phyloP scores from a whole-genome alignment of 1,284 basidiomycete species.

The Sporisorium graminicola region DNA sequence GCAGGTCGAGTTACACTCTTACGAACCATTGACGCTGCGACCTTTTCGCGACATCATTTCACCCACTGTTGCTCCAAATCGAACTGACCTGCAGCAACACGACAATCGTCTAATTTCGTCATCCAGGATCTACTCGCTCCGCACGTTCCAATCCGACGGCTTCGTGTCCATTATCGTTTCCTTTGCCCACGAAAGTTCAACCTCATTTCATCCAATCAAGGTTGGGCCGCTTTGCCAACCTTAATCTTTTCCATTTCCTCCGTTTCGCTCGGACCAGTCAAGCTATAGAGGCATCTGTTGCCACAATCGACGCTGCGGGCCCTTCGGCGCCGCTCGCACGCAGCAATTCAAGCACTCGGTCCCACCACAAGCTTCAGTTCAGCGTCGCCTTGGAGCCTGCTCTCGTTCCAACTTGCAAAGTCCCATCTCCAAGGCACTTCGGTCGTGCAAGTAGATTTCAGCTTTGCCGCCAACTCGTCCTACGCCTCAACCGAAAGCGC shows the following conservation, averaged over 20 bases:
- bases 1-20: constrained; percentile 12
- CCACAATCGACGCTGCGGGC: constrained; percentile 7
- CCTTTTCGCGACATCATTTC: constrained; percentile 17
- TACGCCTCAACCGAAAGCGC: background rate
- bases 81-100: constrained; percentile 16
- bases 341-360: constrained; percentile 9
- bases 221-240: constrained; percentile 35
- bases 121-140: background rate
- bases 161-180: constrained; percentile 6
- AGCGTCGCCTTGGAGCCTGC: background rate
- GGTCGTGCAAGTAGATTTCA: background rate
- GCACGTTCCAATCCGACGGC: constrained; percentile 35
- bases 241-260: constrained; percentile 16
- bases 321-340: background rate
- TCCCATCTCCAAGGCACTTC: background rate
- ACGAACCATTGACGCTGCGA: constrained; percentile 18
- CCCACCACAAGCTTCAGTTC: constrained; percentile 25
- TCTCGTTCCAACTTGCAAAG: constrained; percentile 6
- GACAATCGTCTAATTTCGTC: constrained; percentile 19
- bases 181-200: constrained; percentile 16
- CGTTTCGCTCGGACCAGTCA: constrained; percentile 2
- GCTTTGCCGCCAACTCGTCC: background rate
- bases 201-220: constrained; percentile 41
- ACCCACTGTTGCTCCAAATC: background rate
- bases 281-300: background rate